These are phyloP conservation scores for Pseudogymnoascus sp. DNA, from an alignment of 2,329 filamentous ascomycete genomes.

Conservation along the genomic window DNA sequence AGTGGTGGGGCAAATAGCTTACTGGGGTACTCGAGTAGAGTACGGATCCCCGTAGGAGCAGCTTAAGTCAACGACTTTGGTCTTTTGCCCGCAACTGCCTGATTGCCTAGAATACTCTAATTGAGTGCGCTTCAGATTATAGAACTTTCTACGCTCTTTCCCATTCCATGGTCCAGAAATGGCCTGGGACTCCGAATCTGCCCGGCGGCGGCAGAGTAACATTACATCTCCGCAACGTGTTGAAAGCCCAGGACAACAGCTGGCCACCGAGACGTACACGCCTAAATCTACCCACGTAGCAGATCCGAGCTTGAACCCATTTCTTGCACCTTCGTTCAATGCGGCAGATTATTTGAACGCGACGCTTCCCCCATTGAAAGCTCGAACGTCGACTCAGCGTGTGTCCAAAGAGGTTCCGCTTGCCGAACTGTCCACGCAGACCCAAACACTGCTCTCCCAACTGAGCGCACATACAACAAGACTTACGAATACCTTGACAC, in stretches of 20 bases:
- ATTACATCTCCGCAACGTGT: constrained; percentile 15
- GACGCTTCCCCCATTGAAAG: constrained; percentile 60
- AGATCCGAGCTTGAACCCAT: constrained; percentile 67
- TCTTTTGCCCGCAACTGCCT: not conserved
- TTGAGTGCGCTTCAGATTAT: not conserved
- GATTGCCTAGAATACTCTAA: not conserved
- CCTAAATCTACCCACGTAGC: constrained; percentile 53
- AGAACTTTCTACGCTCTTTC: not conserved
- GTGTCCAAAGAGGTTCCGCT: constrained; percentile 46
- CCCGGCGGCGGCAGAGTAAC: constrained; percentile 23
- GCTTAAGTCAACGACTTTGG: constrained; percentile 4
- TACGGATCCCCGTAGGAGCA: not conserved
- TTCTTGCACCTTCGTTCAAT: constrained; percentile 72
- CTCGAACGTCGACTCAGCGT: constrained; percentile 19
- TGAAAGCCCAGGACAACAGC: constrained; percentile 11
- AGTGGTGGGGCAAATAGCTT: not conserved
- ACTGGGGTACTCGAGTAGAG: not conserved
- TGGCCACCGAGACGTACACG: constrained; percentile 15
- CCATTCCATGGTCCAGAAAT: not conserved
- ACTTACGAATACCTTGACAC: constrained; percentile 72
- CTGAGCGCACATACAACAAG: constrained; percentile 83
- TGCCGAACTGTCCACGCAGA: constrained; percentile 70
- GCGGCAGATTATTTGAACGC: constrained; percentile 79
- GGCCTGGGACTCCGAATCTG: constrained; percentile 23
- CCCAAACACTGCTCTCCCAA: constrained; percentile 78